A percentile compares a stretch with the other conserved stretches of the same genome.
Conservation (phyloP, 805 yeast genomes). For the Lachancea meyersii region DNA sequence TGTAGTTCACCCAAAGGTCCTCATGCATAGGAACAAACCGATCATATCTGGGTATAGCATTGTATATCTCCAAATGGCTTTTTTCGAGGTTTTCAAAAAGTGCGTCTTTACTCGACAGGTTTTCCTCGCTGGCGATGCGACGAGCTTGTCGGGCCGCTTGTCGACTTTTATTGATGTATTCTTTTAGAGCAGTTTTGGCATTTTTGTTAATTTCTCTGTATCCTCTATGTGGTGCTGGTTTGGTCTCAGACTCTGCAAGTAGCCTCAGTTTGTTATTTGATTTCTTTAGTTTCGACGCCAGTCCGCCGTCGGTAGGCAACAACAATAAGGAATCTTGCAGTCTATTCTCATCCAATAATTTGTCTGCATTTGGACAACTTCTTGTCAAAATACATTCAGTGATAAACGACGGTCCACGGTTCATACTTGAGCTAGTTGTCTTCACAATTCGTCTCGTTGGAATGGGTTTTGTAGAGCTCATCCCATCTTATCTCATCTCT, state of each 20-base stretch:
- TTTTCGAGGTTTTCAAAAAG: conserved; percentile 23
- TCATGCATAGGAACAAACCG: conserved; percentile 48
- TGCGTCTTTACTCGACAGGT: conserved; percentile 13
- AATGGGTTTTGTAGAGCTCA: not conserved
- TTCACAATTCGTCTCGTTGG: no score
- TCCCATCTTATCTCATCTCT: not conserved
- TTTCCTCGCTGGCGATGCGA: conserved; percentile 24
- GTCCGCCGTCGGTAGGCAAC: conserved; percentile 34
- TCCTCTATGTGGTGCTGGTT: conserved; percentile 18
- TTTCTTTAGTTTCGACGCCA: conserved; percentile 19
- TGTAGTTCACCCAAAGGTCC: conserved; percentile 68
- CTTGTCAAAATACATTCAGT: conserved; percentile 26
- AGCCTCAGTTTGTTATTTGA: conserved; percentile 12
- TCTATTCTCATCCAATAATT: conserved; percentile 30
- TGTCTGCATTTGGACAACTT: conserved; percentile 26
- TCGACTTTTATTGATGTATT: conserved; percentile 22
- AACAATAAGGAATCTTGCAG: conserved; percentile 28
- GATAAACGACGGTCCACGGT: conserved; percentile 27
- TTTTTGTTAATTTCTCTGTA: conserved; percentile 26
- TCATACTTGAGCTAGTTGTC: conserved; percentile 10
- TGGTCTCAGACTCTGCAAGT: conserved; percentile 11
- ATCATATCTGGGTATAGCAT: conserved; percentile 37
- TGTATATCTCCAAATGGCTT: conserved; percentile 16
- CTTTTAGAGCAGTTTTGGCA: conserved; percentile 30
- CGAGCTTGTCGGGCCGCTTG: conserved; percentile 21